Evolutionary conservation across 2,329 filamentous ascomycete species (phyloP).

Genomic region (Neonectria ditissima): DNA sequence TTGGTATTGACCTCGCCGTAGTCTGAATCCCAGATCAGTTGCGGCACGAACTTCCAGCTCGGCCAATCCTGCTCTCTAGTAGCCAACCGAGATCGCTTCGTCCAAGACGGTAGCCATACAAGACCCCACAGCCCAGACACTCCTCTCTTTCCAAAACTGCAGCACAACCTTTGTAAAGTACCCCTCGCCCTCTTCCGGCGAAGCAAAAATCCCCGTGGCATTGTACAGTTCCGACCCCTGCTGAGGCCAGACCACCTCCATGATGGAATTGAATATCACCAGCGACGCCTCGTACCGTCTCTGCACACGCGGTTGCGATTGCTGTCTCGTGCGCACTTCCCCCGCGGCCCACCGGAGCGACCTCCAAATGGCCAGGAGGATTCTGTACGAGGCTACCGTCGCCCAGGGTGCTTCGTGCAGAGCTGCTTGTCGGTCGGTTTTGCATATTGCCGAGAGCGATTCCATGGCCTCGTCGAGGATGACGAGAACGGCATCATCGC

Average conservation of each 20-base stretch:
- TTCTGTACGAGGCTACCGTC: conserved; percentile 43
- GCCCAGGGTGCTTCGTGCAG: conserved; percentile 47
- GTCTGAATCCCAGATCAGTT: too few relatives aligned
- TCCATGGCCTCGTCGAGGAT: conserved; percentile 46
- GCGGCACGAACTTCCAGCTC: too few relatives aligned
- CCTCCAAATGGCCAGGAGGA: conserved; percentile 48
- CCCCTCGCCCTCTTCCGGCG: conserved; percentile 2
- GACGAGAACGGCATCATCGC: conserved; percentile 45
- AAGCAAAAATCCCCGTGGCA: not conserved
- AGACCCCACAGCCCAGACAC: conserved; percentile 22
- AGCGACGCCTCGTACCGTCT: conserved; percentile 14
- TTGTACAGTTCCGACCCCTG: not conserved
- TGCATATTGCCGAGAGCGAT: conserved; percentile 30
- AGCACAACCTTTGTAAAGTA: conserved; percentile 5
- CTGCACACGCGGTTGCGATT: not conserved
- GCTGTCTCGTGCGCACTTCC: conserved; percentile 35
- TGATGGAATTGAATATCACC: conserved; percentile 24
- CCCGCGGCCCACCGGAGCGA: conserved; percentile 43
- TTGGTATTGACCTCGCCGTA: too few relatives aligned
- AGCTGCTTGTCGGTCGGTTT: conserved; percentile 20
- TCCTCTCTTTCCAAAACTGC: conserved; percentile 19
- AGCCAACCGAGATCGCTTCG: conserved; percentile 12
- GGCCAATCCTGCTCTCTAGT: not conserved
- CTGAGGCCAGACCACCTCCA: conserved; percentile 17
- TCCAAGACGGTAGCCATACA: conserved; percentile 17